These are phyloP conservation scores for Ambrosia hybrid DNA, from an alignment of 140 eudicot species.

Conservation along the genomic window DNA sequence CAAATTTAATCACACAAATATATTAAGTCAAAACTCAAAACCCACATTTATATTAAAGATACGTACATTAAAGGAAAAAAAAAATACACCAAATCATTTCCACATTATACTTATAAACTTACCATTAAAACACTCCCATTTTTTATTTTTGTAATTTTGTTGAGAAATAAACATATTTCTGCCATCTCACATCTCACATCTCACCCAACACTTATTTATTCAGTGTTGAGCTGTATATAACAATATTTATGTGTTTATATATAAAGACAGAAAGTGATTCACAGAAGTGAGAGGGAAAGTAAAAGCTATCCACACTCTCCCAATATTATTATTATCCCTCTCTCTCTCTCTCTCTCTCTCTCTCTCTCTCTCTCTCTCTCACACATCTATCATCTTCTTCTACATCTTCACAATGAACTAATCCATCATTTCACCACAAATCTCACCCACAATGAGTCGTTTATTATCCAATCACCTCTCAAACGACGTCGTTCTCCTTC, in stretches of 20 bases:
- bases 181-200: neutral
- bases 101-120: neutral
- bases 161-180: neutral
- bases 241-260: neutral
- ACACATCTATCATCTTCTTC: neutral
- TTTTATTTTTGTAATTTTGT: neutral
- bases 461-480: constrained; percentile 10
- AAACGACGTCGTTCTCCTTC: constrained; percentile 10
- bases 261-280: neutral
- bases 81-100: neutral
- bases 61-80: neutral
- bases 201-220: neutral
- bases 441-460: constrained; percentile 5
- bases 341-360: neutral
- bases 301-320: constrained; percentile 18
- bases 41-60: neutral
- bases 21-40: neutral
- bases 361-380: neutral
- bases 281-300: constrained; percentile 6
- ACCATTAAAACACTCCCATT: neutral
- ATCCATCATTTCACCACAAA: neutral
- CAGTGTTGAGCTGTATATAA: too few relatives aligned
- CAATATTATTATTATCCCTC: neutral
- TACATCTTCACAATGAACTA: neutral
- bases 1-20: neutral